Base-by-base conservation (phyloP, 1,284 basidiomycete species). In the Cryptococcus sp. region DNA sequence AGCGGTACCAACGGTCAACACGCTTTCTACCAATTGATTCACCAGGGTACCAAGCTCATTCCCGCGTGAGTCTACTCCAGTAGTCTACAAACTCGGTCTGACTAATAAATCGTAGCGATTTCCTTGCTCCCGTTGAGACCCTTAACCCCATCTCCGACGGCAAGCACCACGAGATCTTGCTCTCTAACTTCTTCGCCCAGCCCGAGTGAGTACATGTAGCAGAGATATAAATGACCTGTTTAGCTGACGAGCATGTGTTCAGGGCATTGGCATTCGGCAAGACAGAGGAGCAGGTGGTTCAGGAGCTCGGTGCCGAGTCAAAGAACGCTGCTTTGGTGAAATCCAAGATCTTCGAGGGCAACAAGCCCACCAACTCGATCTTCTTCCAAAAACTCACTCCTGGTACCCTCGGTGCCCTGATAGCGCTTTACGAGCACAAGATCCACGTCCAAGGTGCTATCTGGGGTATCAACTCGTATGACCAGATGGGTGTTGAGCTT, bases 1-100 rank as follows among this genome's bases (percentile, higher is more conserved):
- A 88, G 91, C 0, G 96, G 95, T 52, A 98, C 96, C 53, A 98
- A 98, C 79, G 95, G 94, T 61, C 95, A 98, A 80, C 95, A 99
- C 82, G 96, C 95, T 22, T 98, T 98, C 86, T 98, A 98, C 82
- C 95, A 98, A 81, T 88, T 97, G 64, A 86, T 97, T 52, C 93
- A 96, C 82, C 93, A 97, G 80, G 91, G 91, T 52, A 93, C 89
- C 52, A 94, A 93, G 81, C 80, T 97, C 65, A 89, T 95, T 68
- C 93, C 94, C 44, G 79, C 77, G 76, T 77, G 46, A 63, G 75
- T 41, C 19, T 25, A 46, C 16, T 16, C 40, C 20, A 19, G 13
- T 39, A 3, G 11, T 45, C n/a, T 19, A 26, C 20, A 17, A 16
- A 26, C 29, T 20, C 15, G 23, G 22, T 25, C 44, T 29, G 45